A percentile compares a stretch with the other conserved stretches of the same genome.
These are phyloP conservation scores for Dendrobium huoshanense DNA, from an alignment of 106 monocot genomes.

Conservation along the genomic window DNA sequence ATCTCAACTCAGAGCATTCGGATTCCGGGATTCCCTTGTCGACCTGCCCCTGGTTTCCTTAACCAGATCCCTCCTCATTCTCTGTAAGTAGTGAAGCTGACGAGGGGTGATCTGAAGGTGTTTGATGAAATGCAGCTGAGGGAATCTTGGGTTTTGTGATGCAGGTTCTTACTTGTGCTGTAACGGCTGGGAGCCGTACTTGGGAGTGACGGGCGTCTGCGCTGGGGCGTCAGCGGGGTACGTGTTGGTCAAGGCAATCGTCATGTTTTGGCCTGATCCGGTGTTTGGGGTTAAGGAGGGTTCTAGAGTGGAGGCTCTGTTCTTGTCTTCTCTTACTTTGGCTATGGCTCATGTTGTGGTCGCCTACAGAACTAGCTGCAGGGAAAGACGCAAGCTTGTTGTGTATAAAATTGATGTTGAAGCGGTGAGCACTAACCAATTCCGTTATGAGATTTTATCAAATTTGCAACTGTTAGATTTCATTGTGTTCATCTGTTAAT, in stretches of 20 bases:
- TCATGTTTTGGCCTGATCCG: conserved; percentile 11
- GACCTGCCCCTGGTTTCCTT: conserved; percentile 57
- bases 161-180: conserved; percentile 44
- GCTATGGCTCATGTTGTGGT: conserved; percentile 48
- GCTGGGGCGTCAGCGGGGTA: conserved; percentile 27
- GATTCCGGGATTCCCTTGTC: conserved; percentile 43
- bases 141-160: conserved; percentile 1
- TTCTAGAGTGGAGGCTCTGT: conserved; percentile 25
- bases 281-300: conserved; percentile 8
- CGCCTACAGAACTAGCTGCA: conserved; percentile 44
- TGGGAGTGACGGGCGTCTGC: conserved; percentile 25
- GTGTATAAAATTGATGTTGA: conserved; percentile 71
- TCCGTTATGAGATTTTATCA: neutral
- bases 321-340: conserved; percentile 37
- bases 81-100: conserved; percentile 33
- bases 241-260: conserved; percentile 32
- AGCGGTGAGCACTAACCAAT: conserved; percentile 28
- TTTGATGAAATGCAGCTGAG: conserved; percentile 1
- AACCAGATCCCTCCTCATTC: conserved; percentile 47
- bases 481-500: neutral
- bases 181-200: conserved; percentile 37
- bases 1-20: conserved; percentile 22
- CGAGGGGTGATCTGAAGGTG: neutral
- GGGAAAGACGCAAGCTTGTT: conserved; percentile 48
- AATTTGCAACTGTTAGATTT: neutral